These are phyloP conservation scores for Puccinia brachypodii DNA, from an alignment of 1,284 basidiomycete species.

Conservation along the genomic window DNA sequence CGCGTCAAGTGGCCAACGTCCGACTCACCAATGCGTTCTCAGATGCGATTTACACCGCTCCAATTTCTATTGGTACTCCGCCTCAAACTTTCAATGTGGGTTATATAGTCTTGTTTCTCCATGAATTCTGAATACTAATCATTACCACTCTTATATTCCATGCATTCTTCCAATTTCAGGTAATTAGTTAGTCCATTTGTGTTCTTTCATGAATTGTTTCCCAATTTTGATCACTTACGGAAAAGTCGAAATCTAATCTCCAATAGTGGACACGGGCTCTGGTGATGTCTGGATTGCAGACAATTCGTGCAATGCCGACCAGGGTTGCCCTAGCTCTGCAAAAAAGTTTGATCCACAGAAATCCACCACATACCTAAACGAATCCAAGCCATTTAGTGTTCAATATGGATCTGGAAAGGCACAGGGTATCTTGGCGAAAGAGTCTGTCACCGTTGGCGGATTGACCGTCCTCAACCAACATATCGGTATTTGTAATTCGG, in stretches of 20 bases:
- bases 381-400: slow-evolving; percentile 24
- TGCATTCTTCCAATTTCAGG: not conserved
- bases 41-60: slow-evolving; percentile 42
- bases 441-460: slow-evolving; percentile 27
- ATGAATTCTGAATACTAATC: not conserved
- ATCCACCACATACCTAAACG: slow-evolving; percentile 18
- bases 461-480: slow-evolving; percentile 31
- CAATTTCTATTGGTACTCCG: slow-evolving; percentile 43
- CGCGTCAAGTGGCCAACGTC: slow-evolving; percentile 23
- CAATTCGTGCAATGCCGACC: not conserved
- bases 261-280: slow-evolving; percentile 47
- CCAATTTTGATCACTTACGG: not conserved
- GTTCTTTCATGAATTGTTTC: not conserved
- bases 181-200: slow-evolving; percentile 29
- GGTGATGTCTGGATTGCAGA: slow-evolving; percentile 42
- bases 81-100: slow-evolving; percentile 46
- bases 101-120: not conserved
- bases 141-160: not conserved
- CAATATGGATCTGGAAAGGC: slow-evolving; percentile 45
- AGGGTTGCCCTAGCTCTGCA: slow-evolving; percentile 36
- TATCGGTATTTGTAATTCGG: slow-evolving; percentile 38
- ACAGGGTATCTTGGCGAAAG: slow-evolving; percentile 24
- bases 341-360: slow-evolving; percentile 24
- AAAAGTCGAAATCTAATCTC: not conserved
- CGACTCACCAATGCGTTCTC: slow-evolving; percentile 46